Conservation (phyloP, 2,329 filamentous ascomycete genomes). For the Massarina eburnea region DNA sequence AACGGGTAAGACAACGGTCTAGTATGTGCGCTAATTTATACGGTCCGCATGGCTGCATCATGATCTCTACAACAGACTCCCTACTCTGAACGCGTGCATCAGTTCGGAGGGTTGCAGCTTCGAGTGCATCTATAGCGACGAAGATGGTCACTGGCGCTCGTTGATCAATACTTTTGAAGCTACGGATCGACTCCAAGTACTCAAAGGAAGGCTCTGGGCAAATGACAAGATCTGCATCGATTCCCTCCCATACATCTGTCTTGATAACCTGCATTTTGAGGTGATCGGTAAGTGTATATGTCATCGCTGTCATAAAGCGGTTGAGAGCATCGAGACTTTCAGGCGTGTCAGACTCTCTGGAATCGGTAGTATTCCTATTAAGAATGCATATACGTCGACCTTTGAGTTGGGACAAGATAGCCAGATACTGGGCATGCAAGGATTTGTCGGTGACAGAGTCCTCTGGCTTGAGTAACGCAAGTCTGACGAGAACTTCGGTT, state of each 20-base stretch:
- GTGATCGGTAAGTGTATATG: slow-evolving; percentile 21
- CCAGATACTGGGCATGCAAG: slow-evolving; percentile 15
- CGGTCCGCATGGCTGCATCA: slow-evolving; percentile 40
- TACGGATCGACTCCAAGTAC: slow-evolving; percentile 30
- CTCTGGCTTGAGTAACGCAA: slow-evolving; percentile 41
- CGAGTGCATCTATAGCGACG: slow-evolving; percentile 34
- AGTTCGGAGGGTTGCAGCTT: slow-evolving; percentile 36
- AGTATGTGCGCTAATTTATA: slow-evolving; percentile 35
- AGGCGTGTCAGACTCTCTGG: not conserved
- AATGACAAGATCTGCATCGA: slow-evolving; percentile 33
- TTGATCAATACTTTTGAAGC: slow-evolving; percentile 2
- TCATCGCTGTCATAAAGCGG: slow-evolving; percentile 25
- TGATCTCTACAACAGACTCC: slow-evolving; percentile 36
- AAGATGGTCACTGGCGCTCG: slow-evolving; percentile 32
- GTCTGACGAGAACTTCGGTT: slow-evolving; percentile 28
- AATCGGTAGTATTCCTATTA: slow-evolving; percentile 5
- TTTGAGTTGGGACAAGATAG: slow-evolving; percentile 19
- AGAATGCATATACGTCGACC: slow-evolving; percentile 31
- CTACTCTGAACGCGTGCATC: slow-evolving; percentile 31
- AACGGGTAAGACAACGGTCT: slow-evolving; percentile 32
- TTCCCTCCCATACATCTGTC: slow-evolving; percentile 23
- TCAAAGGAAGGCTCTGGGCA: slow-evolving; percentile 37
- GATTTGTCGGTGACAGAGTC: not conserved
- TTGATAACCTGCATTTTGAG: slow-evolving; percentile 31
- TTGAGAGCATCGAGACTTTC: slow-evolving; percentile 14